Evolutionary conservation across 495 filamentous ascomycete species (phyloP), one percentile per base, ranked within the genome.

Genomic region (Podospora didyma): DNA sequence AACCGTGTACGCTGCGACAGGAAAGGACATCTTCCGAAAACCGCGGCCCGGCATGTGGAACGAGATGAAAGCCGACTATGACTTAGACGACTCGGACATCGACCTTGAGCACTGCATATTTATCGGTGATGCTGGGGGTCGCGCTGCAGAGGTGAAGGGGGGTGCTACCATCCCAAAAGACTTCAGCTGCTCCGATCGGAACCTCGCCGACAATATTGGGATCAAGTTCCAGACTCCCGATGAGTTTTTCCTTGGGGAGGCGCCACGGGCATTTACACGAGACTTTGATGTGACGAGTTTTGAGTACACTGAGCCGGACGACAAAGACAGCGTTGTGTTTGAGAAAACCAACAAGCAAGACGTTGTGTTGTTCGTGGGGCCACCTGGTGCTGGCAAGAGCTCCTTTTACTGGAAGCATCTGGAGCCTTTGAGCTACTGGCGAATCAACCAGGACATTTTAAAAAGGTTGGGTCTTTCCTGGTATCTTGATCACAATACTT

Each of bases 11-110:
- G 94, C 92, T 1, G 91, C 93, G 6, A 95, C 92, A 0, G 83
- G 73, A 20, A 82, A 86, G 52, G 90, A 97, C 60, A 75, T 75
- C 21, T 96, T 84, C 66, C 85, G 94, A 23, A 99, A 99, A 66
- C 94, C 94, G 11, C 77, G 94, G 47, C 75, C 75, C 1, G 92
- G 91, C 12, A 96, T 97, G 89, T 99, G 95, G 94, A 73, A 73
- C 2, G 89, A 96, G 66, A 73, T 96, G 53, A 73, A 89, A 9
- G 81, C 85, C 14, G 89, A 96, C 53, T 86, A 85, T 62, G 82
- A 85, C 49, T 75, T 96, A 2, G 71, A 84, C 54, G 79, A 81
- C 19, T 71, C 69, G 1, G 84, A 85, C 7, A 72, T 92, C 22
- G 85, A 95, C 67, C 69, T 87, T 7, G 68, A 80, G 16, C 69